Evolutionary conservation across 768 basidiomycete species (phyloP), one percentile per base, ranked within the genome.

Genomic region (Boletus rubroflammeus): DNA sequence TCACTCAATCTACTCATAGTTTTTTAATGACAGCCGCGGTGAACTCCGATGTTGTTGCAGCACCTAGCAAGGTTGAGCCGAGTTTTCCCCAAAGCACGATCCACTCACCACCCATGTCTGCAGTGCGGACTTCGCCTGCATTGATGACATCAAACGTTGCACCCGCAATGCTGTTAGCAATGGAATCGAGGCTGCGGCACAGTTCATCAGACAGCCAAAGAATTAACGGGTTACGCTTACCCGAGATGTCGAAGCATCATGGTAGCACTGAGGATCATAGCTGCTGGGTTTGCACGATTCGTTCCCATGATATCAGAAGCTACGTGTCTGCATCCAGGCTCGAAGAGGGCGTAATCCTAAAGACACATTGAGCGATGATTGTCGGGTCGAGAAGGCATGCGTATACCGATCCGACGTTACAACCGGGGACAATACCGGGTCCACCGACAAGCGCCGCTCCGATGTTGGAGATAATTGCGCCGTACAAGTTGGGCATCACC

Each of bases 401-500:
- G 76, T 75, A 60, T 63, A 93, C 92, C 51, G 92, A 82, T 65
- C 97, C 97, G 63, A 99, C 88, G 72, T 98, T 98, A 78, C 94
- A 96, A 17, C 97, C 97, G 9, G 97, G 95, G 23, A 98, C 96
- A 63, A 98, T 85, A 67, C 97, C 97, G 36, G 96, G 97, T 38
- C 97, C 97, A 67, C 97, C 97, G 38, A 99, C 96, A 21, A 99
- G 88, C 21, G 96, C 97, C 56, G 97, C 94, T 64, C 97, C 96
- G 58, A 99, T 98, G 79, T 99, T 98, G 61, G 92, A 94, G 55
- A 95, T 88, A 65, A 98, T 98, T 62, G 93, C 95, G 55, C 96
- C 96, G 74, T 98, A 98, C 72, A 90, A 71, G 74, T 96, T 94
- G 52, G 93, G 94, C 92, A 96, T 97, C 67, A 98, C 97, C 95